Base-by-base conservation (phyloP, 179 eudicot species). In the Drosera spatulata region DNA sequence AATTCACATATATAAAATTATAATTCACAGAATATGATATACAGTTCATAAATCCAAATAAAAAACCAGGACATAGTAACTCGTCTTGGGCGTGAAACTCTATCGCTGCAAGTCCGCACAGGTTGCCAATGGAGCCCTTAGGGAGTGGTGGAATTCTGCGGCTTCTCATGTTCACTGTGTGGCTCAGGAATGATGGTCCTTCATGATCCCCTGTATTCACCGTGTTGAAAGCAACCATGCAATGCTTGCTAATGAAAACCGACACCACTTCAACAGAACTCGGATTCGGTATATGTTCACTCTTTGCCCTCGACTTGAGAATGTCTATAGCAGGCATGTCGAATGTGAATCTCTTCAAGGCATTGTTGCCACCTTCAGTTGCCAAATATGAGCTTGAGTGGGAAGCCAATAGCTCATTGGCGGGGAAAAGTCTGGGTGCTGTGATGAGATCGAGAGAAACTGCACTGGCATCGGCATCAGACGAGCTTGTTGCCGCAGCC, bases 171-270 rank as follows among this genome's bases (percentile, higher is more conserved):
- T 71, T 55, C 39, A 61, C 67, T 39, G 64, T 33, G 43, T 71
- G 75, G 41, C 14, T 51, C 11, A 58, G 40, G 4, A 53, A 38
- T 1, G 71, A 66, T 1, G 46, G 49, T 33, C 52, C 50, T 51
- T 50, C 42, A 5, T 37, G 3, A 1, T 7, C 40, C 0, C 11
- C 39, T 47, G 40, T 5, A n/a, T 44, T 50, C 15, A 7, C 10
- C 49, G 14, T 8, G 14, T 15, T 41, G 44, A 38, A 12, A 60
- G 56, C 60, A 50, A 14, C 55, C 43, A 10, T 64, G 38, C 14
- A 12, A 14, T 65, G 73, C 58, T 60, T 64, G 69, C 65, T 64
- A 4, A 70, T 47, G 58, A 70, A 64, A 4, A 51, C 65, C 43
- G 73, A 59, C 10, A 70, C 42, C 8, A 61, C 51, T 55, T 70